Evolutionary conservation across 345 rosid genomes (phyloP).

Genomic region (Leavenworthia alabamica): DNA sequence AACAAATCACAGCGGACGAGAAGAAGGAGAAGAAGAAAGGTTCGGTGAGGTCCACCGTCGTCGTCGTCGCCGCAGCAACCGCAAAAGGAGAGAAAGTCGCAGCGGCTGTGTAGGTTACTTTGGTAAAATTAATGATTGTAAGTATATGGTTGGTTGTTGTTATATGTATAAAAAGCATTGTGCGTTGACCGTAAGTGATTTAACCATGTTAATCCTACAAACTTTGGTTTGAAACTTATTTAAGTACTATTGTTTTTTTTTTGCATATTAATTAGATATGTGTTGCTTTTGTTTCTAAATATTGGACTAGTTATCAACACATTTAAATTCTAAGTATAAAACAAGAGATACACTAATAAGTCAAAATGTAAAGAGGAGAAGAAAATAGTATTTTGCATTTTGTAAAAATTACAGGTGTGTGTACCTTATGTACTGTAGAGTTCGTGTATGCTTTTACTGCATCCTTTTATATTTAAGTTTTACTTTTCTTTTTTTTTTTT

Average conservation of each 20-base stretch:
- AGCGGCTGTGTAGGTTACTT: constrained; percentile 22
- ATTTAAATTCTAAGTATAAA: not conserved
- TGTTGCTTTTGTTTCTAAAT: not conserved
- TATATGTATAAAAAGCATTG: constrained; percentile 7
- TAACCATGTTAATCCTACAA: constrained; percentile 1
- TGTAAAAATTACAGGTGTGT: not conserved
- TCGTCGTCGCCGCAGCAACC: not conserved
- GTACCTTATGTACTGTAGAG: not conserved
- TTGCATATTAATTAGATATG: constrained; percentile 2
- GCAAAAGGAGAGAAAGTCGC: constrained; percentile 3
- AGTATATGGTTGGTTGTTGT: constrained; percentile 3
- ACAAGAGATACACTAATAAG: not conserved
- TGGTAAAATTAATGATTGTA: constrained; percentile 8
- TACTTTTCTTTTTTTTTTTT: too few species aligned
- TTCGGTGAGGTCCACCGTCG: not conserved
- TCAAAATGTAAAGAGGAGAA: not conserved
- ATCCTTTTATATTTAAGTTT: too few species aligned
- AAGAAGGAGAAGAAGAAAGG: constrained; percentile 37
- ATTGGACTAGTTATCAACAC: not conserved
- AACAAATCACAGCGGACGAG: constrained; percentile 64
- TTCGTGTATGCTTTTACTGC: too few species aligned
- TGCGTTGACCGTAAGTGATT: not conserved
- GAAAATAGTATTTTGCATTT: not conserved
- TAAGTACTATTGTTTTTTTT: not conserved
- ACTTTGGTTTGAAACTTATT: not conserved